phyloP scores from a whole-genome alignment of 495 filamentous ascomycete species.

The Xanthoparmelia taractica region DNA sequence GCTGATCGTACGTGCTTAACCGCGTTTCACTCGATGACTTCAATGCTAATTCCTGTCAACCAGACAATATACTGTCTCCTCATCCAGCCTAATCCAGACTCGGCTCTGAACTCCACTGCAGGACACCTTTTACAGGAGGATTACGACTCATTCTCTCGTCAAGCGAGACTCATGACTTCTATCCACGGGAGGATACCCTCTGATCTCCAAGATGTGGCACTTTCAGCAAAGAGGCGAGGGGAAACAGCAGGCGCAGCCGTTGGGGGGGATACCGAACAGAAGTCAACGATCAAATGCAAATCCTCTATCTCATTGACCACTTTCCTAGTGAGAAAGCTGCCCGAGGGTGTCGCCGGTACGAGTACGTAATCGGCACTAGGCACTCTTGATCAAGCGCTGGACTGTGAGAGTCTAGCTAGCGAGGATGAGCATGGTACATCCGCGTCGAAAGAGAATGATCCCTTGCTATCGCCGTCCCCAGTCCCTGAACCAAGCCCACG shows the following conservation, averaged over 20 bases:
- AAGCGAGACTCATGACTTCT: conserved; percentile 59
- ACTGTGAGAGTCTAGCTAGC: conserved; percentile 2
- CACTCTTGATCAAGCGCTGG: conserved; percentile 15
- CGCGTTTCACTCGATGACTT: background rate
- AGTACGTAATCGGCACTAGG: conserved; percentile 26
- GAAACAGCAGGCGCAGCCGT: conserved; percentile 40
- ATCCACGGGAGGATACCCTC: conserved; percentile 54
- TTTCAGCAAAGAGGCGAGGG: conserved; percentile 52
- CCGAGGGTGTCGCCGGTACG: conserved; percentile 4
- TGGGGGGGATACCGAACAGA: conserved; percentile 13
- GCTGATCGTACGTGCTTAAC: conserved; percentile 41
- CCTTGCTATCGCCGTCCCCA: conserved; percentile 38
- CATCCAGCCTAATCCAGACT: conserved; percentile 66
- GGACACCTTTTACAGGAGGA: conserved; percentile 57
- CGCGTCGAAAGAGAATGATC: conserved; percentile 46
- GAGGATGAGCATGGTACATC: conserved; percentile 27
- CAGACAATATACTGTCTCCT: conserved; percentile 63
- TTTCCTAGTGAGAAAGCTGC: conserved; percentile 23
- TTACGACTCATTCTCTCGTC: conserved; percentile 50
- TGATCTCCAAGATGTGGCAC: conserved; percentile 37
- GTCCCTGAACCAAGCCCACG: conserved; percentile 32
- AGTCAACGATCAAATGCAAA: conserved; percentile 2
- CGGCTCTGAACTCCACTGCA: conserved; percentile 58
- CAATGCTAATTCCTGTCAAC: conserved; percentile 2
- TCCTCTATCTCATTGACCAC: background rate